Evolutionary conservation across 1,139 yeast species (phyloP), one percentile per base, ranked within the genome.

Genomic region (Hemisphaericaspora subhashii): DNA sequence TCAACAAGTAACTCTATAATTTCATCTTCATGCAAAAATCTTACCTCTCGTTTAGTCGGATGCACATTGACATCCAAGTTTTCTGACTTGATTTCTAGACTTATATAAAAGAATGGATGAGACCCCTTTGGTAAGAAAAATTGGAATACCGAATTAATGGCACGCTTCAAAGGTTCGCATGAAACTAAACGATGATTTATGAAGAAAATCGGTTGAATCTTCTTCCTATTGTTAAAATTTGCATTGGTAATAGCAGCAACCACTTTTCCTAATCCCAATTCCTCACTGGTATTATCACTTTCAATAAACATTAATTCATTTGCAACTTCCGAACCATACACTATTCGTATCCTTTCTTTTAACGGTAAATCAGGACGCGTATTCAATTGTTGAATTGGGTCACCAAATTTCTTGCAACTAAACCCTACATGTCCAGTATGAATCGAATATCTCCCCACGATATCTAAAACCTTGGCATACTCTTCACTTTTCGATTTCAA

Each of bases 11-110:
- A 50, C 30, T 83, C 89, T 6, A 87, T 74, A 16, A 94, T 86
- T 54, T 89, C 98, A 39, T 86, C 95, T 53, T 94, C 98, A 55
- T 81, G 62, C 26, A 92, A 64, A 57, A 94, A 89, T 36, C 95
- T 63, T 1, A 94, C 98, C 53, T 92, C 98, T 39, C 94, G 72
- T 53, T 92, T 92, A 0, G 98, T 92, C 0, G 99, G 99, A 55
- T 94, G 98, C 8, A 94, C 82, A 57, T 92, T 92, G 9, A 92
- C 98, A 57, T 92, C 99, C 11, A 92, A 70, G 43, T 83, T 82
- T 24, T 64, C 66, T 0, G 97, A 86, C 14, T 72, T 67, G 5
- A 92, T 79, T 27, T 69, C 68, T 16, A 92, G 57, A 34, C 87
- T 73, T 39, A 92, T 47, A 59, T 89, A 92, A 1, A 87, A 73